These are phyloP conservation scores for Podospora tetraspora DNA, from an alignment of 495 filamentous ascomycete genomes.

Conservation along the genomic window DNA sequence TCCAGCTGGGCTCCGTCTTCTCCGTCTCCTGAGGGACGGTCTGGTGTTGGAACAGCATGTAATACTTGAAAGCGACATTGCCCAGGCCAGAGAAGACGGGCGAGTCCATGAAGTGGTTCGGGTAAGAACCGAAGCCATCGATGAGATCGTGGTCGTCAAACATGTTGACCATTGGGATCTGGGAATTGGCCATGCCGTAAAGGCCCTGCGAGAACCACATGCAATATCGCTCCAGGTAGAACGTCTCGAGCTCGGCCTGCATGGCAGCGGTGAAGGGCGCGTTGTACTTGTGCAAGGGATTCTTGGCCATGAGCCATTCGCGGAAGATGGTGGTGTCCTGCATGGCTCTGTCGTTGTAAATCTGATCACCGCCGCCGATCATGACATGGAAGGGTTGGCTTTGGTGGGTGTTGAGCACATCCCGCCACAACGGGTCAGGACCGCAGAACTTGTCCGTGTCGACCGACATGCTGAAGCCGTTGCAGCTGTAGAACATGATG, in stretches of 20 bases:
- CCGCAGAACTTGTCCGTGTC: constrained; percentile 75
- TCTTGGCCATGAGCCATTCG: constrained; percentile 79
- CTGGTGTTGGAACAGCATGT: constrained; percentile 97
- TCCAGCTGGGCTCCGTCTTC: constrained; percentile 83
- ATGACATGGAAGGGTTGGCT: constrained; percentile 94
- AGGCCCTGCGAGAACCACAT: constrained; percentile 94
- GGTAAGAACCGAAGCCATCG: constrained; percentile 92
- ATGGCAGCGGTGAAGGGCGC: constrained; percentile 68
- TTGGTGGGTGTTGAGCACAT: constrained; percentile 90
- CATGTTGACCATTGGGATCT: constrained; percentile 98
- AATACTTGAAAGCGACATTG: constrained; percentile 92
- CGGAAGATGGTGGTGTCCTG: constrained; percentile 67
- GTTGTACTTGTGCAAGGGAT: constrained; percentile 69
- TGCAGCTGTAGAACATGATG: constrained; percentile 97
- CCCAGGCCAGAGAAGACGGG: constrained; percentile 86
- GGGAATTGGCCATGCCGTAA: constrained; percentile 84
- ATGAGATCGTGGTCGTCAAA: constrained; percentile 99
- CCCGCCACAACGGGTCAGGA: constrained; percentile 93
- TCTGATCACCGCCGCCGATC: constrained; percentile 95
- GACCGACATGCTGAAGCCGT: constrained; percentile 82
- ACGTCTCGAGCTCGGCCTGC: constrained; percentile 77
- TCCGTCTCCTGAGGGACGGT: constrained; percentile 73
- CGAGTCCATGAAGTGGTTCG: constrained; percentile 86
- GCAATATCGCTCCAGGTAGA: constrained; percentile 81
- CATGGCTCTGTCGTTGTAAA: constrained; percentile 86